These are phyloP conservation scores for Halenospora varia DNA, from an alignment of 495 filamentous ascomycete species.

Conservation along the genomic window DNA sequence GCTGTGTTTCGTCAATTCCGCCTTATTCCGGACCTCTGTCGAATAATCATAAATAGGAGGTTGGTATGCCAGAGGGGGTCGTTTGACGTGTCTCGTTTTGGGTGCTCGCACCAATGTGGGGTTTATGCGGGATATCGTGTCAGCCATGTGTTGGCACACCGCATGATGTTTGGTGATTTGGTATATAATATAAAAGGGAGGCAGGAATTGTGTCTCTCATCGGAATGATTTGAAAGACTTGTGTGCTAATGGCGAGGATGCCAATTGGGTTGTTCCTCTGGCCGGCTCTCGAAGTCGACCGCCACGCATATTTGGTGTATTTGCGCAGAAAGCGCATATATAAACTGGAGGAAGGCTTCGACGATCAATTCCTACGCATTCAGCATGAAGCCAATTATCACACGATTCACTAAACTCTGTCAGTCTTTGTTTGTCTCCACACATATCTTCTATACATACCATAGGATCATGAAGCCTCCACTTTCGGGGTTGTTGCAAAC, in stretches of 20 bases:
- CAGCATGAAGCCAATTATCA: slow-evolving; percentile 77
- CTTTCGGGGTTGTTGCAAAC: slow-evolving; percentile 64
- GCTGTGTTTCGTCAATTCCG: neutral
- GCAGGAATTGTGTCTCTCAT: slow-evolving; percentile 23
- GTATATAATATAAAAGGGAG: neutral
- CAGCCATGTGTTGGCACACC: neutral
- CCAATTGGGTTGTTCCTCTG: slow-evolving; percentile 28
- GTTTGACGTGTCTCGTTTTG: neutral
- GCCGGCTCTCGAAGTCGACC: slow-evolving; percentile 57
- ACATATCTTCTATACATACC: slow-evolving; percentile 44
- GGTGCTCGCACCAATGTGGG: neutral
- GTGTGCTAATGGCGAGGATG: slow-evolving; percentile 59
- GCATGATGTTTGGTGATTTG: neutral
- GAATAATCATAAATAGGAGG: neutral
- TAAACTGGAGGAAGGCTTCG: slow-evolving; percentile 67
- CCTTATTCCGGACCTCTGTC: neutral
- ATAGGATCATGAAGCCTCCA: slow-evolving; percentile 79
- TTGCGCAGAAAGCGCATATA: slow-evolving; percentile 75
- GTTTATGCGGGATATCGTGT: neutral
- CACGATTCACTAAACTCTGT: slow-evolving; percentile 66
- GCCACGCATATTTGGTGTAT: slow-evolving; percentile 65
- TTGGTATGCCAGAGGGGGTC: neutral
- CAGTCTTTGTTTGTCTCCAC: neutral
- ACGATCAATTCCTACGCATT: slow-evolving; percentile 68
- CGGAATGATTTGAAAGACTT: slow-evolving; percentile 59